A percentile compares a stretch with the other conserved stretches of the same genome.
These are phyloP conservation scores for Picea engelmannii DNA, from an alignment of 83 land plant genomes.

Conservation along the genomic window DNA sequence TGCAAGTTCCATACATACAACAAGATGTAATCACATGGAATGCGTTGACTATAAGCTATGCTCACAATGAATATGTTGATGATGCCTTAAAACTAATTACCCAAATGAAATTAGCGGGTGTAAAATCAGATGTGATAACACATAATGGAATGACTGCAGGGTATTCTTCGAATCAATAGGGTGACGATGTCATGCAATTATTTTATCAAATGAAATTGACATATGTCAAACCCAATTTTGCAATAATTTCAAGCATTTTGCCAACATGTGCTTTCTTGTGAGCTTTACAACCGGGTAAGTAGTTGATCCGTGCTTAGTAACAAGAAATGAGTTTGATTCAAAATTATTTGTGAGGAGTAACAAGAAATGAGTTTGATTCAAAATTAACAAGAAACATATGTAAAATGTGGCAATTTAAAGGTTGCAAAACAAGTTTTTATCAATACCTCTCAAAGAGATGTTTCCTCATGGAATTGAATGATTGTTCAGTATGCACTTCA, in stretches of 20 bases:
- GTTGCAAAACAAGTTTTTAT: conserved; percentile 35
- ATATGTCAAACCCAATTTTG: conserved; percentile 30
- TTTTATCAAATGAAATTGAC: conserved; percentile 36
- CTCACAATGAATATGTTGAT: conserved; percentile 20
- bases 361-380: too few relatives aligned
- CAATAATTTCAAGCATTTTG: conserved; percentile 35
- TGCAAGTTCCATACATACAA: conserved; percentile 26
- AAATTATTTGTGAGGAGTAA: conserved; percentile 34
- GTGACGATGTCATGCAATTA: conserved; percentile 28
- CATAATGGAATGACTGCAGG: conserved; percentile 53
- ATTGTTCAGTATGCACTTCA: conserved; percentile 51
- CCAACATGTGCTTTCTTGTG: conserved; percentile 46
- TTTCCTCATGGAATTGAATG: conserved; percentile 55
- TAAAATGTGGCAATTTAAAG: conserved; percentile 38
- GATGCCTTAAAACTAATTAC: conserved; percentile 35
- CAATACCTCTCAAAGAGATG: conserved; percentile 24
- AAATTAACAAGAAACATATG: too few relatives aligned
- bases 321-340: conserved; percentile 17
- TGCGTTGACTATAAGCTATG: conserved; percentile 40
- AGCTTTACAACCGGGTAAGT: conserved; percentile 37
- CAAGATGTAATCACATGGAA: conserved; percentile 54
- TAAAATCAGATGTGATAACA: conserved; percentile 42
- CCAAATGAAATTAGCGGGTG: conserved; percentile 5
- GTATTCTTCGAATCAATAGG: conserved; percentile 26
- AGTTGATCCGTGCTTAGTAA: conserved; percentile 41